Base-by-base conservation (phyloP, 2,329 filamentous ascomycete species). In the Thelonectria blattea region DNA sequence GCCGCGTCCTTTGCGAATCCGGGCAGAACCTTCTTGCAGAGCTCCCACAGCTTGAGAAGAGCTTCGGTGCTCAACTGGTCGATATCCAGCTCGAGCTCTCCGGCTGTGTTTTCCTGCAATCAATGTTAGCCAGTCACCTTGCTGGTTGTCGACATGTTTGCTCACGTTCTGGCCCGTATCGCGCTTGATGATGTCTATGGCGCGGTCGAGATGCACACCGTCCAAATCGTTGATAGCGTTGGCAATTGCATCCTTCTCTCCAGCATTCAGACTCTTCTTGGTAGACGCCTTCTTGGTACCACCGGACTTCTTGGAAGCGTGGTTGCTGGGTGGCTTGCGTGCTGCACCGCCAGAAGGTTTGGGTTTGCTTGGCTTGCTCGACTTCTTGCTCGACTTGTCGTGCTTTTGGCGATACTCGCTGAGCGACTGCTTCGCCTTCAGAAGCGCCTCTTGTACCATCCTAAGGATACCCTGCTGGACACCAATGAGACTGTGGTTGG, bases 231-330 rank as follows among this genome's bases (percentile, higher is more conserved):
- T 91, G 65, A 97, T 95, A 14, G 91, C 91, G 60, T 90, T 89
- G 1, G 92, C 94, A 59, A 99, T 96, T 66, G 93, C 87, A 59
- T 95, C 92, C 81, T 98, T 98, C 78, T 99, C 93, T 3, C 89
- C 83, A 60, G 87, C 89, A 46, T 92, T 87, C 71, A 91, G 85
- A 55, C 84, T 84, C 71, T 76, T 79, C 70, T 79, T 80, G 6
- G 72, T 56, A 0, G 76, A 71, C 4, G 77, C 70, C 69, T 84
- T 84, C 74, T 86, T 80, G 59, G 73, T 71, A 37, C 73, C 71
- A 34, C 73, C 69, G 1, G 73, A 60, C 59, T 79, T 79, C 69
- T 77, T 79, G 3, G 75, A 64, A 3, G 73, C 57, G 0, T 73
- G 63, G 4, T 72, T 72, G 18, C 73, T 73, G 12, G 75, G 69